Base-by-base conservation (phyloP, 179 eudicot genomes). In the Monotropa hypopitys region DNA sequence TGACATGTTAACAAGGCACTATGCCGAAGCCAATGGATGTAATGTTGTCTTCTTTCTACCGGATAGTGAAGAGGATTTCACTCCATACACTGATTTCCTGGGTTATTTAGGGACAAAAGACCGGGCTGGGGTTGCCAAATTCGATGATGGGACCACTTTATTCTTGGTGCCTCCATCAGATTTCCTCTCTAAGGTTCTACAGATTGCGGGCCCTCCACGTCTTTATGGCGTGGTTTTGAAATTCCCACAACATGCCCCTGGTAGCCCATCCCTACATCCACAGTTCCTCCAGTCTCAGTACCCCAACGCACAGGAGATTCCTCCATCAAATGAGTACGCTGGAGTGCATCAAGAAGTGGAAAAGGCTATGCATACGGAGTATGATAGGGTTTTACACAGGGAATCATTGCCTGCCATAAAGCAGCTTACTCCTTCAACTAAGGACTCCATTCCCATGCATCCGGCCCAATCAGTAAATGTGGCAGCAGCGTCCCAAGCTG, bases 121-220 rank as follows among this genome's bases (percentile, higher is more conserved):
- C 72, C 91, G 99, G 62, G 99, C 96, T 72, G 99, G 98, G 77
- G 99, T 96, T 50, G 99, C 94, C 20, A 93, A 87, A 82, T 90
- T 90, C 80, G 96, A 90, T 81, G 97, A 96, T 84, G 98, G 99
- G n/a, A 96, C 96, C 71, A 91, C 94, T 56, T 83, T 96, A 70
- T 96, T 96, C 70, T 87, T 96, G 86, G 99, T 96, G 65, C 99
- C 99, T 66, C 99, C 99, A 45, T 95, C 99, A 8, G 94, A 91
- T 73, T 96, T 96, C 74, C 84, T 96, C 76, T 82, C 89, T 11
- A 84, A 90, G 26, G 91, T 91, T 73, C 82, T 96, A 75, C 87
- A 91, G 74, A 88, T 96, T n/a, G 53, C 79, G 40, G 98, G 98
- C 2, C 99, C 87, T n/a, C 92, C 88, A 81, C 92, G 99, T 21